Conservation (phyloP, 441 rosid genomes). For the Adansonia grandidieri region DNA sequence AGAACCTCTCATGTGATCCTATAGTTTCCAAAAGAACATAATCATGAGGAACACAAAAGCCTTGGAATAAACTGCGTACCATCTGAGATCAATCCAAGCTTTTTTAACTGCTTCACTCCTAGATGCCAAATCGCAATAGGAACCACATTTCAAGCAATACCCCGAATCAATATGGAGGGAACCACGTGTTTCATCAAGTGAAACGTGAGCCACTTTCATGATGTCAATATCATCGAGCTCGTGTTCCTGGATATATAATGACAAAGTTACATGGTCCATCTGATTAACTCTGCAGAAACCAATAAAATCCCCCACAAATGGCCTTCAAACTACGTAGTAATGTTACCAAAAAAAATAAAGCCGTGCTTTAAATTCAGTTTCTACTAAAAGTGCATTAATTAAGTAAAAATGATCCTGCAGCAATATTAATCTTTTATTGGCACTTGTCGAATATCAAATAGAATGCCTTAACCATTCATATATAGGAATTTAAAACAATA, state of each 20-base stretch:
- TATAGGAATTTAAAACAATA: not conserved
- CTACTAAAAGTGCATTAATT: not conserved
- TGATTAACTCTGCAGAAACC: slow-evolving; percentile 7
- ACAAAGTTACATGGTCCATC: slow-evolving; percentile 12
- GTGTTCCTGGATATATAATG: slow-evolving; percentile 38
- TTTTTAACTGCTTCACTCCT: slow-evolving; percentile 44
- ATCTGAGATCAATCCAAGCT: slow-evolving; percentile 59
- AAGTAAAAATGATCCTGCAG: not conserved
- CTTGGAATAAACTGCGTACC: slow-evolving; percentile 40
- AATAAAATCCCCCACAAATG: slow-evolving; percentile 2
- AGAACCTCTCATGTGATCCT: not conserved
- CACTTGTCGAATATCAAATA: not conserved
- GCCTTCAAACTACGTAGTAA: not conserved
- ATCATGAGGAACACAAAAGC: slow-evolving; percentile 11
- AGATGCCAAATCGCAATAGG: slow-evolving; percentile 48
- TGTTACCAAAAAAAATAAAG: not conserved
- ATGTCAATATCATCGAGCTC: slow-evolving; percentile 36
- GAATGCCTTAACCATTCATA: not conserved
- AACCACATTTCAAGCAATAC: slow-evolving; percentile 69
- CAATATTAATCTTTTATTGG: slow-evolving; percentile 1
- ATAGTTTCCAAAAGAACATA: slow-evolving; percentile 1
- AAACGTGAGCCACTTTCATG: slow-evolving; percentile 42
- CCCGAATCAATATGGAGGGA: slow-evolving; percentile 45
- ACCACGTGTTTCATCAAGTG: slow-evolving; percentile 31
- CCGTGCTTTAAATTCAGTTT: not conserved